Evolutionary conservation across 176 grass and related monocot genomes (phyloP).

Genomic region (Puccinellia tenuiflora): DNA sequence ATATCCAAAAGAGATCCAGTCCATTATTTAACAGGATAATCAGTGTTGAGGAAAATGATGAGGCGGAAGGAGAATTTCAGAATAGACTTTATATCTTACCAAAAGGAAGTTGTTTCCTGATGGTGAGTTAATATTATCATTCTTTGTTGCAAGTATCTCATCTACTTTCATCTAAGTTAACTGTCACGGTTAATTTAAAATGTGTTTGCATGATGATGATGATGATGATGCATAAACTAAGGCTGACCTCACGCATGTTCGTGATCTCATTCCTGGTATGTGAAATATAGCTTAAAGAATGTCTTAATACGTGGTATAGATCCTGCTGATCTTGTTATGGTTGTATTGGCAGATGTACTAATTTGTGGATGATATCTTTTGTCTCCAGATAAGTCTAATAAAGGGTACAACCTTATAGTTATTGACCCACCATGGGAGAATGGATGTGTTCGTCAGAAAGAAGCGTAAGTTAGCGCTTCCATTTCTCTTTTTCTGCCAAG

Average conservation of each 20-base stretch:
- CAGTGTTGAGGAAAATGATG: slow-evolving; percentile 45
- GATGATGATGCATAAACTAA: slow-evolving; percentile 39
- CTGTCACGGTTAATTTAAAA: background rate
- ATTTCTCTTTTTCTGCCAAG: background rate
- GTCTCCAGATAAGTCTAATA: slow-evolving; percentile 43
- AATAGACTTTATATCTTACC: slow-evolving; percentile 64
- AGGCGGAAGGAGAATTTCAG: slow-evolving; percentile 56
- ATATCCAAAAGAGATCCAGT: slow-evolving; percentile 28
- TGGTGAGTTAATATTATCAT: slow-evolving; percentile 50
- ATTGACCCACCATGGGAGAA: slow-evolving; percentile 97
- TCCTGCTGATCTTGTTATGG: background rate
- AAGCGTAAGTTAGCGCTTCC: slow-evolving; percentile 41
- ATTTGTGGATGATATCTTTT: background rate
- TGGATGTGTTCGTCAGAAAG: slow-evolving; percentile 81
- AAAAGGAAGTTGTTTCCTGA: slow-evolving; percentile 54
- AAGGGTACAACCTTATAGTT: slow-evolving; percentile 88
- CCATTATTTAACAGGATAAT: slow-evolving; percentile 66
- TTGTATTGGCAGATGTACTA: slow-evolving; percentile 5
- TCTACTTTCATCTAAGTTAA: slow-evolving; percentile 17
- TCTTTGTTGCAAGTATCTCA: background rate
- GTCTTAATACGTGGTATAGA: background rate
- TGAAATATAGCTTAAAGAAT: background rate
- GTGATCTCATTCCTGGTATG: slow-evolving; percentile 73
- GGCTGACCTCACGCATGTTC: slow-evolving; percentile 66
- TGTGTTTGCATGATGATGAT: slow-evolving; percentile 33